A percentile compares a stretch with the other conserved stretches of the same genome.
phyloP scores from a whole-genome alignment of 371 early-diverging fungal genomes.

The Lichtheimia hyalospora region DNA sequence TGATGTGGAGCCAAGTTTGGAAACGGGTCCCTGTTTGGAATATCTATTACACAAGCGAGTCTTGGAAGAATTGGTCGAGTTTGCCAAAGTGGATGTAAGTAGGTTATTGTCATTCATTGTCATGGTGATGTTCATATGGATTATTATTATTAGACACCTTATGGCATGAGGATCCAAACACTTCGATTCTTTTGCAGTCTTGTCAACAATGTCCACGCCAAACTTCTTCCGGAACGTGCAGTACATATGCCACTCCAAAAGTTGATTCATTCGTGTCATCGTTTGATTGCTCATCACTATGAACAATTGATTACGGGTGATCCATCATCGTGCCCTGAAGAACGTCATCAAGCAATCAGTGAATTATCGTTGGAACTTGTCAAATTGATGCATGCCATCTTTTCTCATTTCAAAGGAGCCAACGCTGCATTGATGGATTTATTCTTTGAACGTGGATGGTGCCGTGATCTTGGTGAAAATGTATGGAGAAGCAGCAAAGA shows the following conservation, averaged over 20 bases:
- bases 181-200: slow-evolving; percentile 49
- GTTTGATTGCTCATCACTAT: slow-evolving; percentile 48
- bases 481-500: slow-evolving; percentile 52
- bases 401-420: slow-evolving; percentile 52
- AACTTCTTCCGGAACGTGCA: slow-evolving; percentile 52
- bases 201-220: slow-evolving; percentile 52
- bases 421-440: slow-evolving; percentile 54
- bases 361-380: slow-evolving; percentile 50
- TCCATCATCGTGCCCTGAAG: slow-evolving; percentile 40
- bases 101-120: not conserved
- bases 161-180: slow-evolving; percentile 53
- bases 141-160: slow-evolving; percentile 38
- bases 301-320: slow-evolving; percentile 37
- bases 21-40: slow-evolving; percentile 53
- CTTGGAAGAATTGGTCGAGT: slow-evolving; percentile 48
- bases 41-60: slow-evolving; percentile 48
- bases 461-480: slow-evolving; percentile 47
- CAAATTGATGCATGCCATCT: slow-evolving; percentile 52
- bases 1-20: slow-evolving; percentile 16
- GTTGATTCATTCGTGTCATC: slow-evolving; percentile 47
- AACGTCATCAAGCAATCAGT: slow-evolving; percentile 43
- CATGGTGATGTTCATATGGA: not conserved
- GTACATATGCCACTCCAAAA: slow-evolving; percentile 55
- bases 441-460: slow-evolving; percentile 58
- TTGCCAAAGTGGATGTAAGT: slow-evolving; percentile 53